phyloP scores from a whole-genome alignment of 208 protist species.

The Acanthamoeba royreba region DNA sequence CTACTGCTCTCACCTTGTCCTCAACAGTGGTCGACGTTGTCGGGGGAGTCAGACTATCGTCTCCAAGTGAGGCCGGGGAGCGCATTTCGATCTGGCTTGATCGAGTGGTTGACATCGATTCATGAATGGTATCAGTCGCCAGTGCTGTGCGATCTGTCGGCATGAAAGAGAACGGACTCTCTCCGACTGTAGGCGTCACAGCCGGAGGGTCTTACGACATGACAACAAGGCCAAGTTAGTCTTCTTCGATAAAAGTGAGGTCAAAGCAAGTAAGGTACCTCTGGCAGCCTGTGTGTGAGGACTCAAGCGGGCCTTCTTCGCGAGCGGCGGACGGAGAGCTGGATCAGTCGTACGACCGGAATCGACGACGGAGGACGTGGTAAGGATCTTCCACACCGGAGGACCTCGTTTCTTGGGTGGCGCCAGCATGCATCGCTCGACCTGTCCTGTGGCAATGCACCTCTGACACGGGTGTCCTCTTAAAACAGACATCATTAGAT shows the following conservation, averaged over 20 bases:
- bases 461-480: neutral
- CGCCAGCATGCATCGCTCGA: neutral
- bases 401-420: neutral
- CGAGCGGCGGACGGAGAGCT: neutral
- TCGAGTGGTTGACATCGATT: no score
- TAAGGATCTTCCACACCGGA: neutral
- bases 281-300: no score
- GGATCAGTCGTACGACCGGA: neutral
- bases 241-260: no score
- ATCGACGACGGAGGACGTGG: no score
- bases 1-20: neutral
- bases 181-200: no score
- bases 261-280: no score
- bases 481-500: no score
- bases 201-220: no score
- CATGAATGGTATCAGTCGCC: no score
- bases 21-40: neutral
- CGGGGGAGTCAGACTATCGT: neutral
- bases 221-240: no score
- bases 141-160: no score
- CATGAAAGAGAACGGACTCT: no score
- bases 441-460: neutral
- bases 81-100: neutral
- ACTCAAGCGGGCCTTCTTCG: neutral
- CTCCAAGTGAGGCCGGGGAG: neutral